Evolutionary conservation across 352 stramenopile species (phyloP).

Genomic region (Globisporangium rhizosaccharum): DNA sequence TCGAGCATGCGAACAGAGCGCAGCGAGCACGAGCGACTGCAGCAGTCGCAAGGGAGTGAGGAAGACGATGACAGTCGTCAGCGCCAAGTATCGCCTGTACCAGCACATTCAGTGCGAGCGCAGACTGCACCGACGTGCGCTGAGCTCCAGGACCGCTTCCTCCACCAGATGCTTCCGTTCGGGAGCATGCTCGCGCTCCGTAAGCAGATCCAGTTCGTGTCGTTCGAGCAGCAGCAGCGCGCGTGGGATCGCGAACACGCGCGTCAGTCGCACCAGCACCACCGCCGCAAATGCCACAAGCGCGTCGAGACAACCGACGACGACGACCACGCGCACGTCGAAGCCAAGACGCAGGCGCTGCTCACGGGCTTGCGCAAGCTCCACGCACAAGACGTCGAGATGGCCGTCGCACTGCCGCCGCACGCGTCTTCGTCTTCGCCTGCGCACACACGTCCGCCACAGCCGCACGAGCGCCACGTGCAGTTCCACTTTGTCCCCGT

Average conservation of each 20-base stretch:
- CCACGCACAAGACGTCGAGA: slow-evolving; percentile 34
- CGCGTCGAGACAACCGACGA: slow-evolving; percentile 6
- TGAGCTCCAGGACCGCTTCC: slow-evolving; percentile 37
- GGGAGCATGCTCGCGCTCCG: slow-evolving; percentile 32
- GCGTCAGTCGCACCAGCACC: slow-evolving; percentile 8
- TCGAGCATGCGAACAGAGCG: neutral
- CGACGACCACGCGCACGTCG: slow-evolving; percentile 7
- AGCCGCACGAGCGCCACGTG: neutral
- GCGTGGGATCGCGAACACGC: slow-evolving; percentile 6
- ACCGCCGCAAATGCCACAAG: slow-evolving; percentile 6
- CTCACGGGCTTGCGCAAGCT: slow-evolving; percentile 38
- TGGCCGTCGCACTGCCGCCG: slow-evolving; percentile 11
- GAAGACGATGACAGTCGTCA: neutral
- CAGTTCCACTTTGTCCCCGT: slow-evolving; percentile 27
- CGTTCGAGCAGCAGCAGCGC: slow-evolving; percentile 26
- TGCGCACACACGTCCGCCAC: neutral
- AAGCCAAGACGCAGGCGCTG: slow-evolving; percentile 31
- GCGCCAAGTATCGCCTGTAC: too few species aligned
- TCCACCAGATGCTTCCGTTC: slow-evolving; percentile 39
- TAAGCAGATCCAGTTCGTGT: slow-evolving; percentile 45
- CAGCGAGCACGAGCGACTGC: too few species aligned
- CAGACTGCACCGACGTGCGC: slow-evolving; percentile 24
- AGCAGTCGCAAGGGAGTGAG: too few species aligned
- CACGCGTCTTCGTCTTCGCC: too few species aligned
- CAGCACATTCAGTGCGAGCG: neutral